Evolutionary conservation across 306 rosid species (phyloP).

Genomic region (Sechiopsis laciniata): DNA sequence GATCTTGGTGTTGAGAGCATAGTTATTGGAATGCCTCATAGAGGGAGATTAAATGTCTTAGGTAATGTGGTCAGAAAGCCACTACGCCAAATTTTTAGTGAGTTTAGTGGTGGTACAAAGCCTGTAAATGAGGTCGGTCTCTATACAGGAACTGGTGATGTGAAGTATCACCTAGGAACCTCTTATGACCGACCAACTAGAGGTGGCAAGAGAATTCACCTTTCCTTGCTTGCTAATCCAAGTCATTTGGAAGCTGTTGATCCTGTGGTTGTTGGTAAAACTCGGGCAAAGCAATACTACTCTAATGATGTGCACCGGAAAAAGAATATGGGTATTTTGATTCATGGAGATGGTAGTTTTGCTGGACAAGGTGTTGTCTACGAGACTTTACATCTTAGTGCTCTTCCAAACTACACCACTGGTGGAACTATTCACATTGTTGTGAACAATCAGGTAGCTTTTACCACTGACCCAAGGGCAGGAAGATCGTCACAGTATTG

Average conservation of each 20-base stretch:
- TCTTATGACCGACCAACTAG: constrained; percentile 91
- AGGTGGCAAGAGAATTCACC: constrained; percentile 74
- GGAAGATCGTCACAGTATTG: constrained; percentile 93
- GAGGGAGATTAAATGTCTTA: constrained; percentile 79
- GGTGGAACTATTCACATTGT: constrained; percentile 95
- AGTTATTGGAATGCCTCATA: constrained; percentile 84
- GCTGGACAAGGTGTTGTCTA: constrained; percentile 97
- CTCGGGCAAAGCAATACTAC: constrained; percentile 84
- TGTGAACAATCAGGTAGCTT: constrained; percentile 92
- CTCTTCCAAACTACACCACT: constrained; percentile 83
- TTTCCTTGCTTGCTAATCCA: constrained; percentile 87
- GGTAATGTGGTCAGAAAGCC: constrained; percentile 93
- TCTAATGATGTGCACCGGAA: constrained; percentile 58
- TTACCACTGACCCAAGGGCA: constrained; percentile 78
- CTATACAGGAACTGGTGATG: constrained; percentile 94
- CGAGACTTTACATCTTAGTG: constrained; percentile 90
- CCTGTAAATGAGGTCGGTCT: constrained; percentile 81
- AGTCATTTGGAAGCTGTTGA: constrained; percentile 93
- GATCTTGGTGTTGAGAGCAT: constrained; percentile 97
- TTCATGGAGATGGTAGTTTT: constrained; percentile 98
- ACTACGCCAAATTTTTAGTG: constrained; percentile 78
- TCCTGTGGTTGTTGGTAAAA: constrained; percentile 87
- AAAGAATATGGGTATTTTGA: constrained; percentile 70
- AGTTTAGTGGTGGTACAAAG: constrained; percentile 71
- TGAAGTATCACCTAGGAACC: constrained; percentile 87